Conservation (phyloP, 192 early-diverging fungal species). For the Podila minutissima region DNA sequence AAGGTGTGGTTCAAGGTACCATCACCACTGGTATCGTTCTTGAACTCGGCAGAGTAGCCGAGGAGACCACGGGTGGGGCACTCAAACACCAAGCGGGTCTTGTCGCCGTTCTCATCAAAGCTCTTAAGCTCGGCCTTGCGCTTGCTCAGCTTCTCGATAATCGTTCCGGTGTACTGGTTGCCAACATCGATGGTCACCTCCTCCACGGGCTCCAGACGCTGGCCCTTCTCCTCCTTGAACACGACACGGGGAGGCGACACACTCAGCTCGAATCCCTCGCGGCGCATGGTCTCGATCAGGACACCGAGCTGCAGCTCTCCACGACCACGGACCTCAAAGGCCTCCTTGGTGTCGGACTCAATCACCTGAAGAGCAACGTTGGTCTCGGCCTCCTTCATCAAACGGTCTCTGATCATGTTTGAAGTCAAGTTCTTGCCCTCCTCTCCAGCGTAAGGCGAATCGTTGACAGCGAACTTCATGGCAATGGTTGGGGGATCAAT, state of each 20-base stretch:
- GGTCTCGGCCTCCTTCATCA: slow-evolving; percentile 81
- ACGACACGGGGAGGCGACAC: slow-evolving; percentile 87
- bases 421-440: slow-evolving; percentile 83
- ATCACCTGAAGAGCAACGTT: slow-evolving; percentile 84
- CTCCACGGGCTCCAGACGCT: slow-evolving; percentile 82
- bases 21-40: slow-evolving; percentile 87
- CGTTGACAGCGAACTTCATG: slow-evolving; percentile 88
- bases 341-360: slow-evolving; percentile 70
- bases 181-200: slow-evolving; percentile 86
- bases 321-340: slow-evolving; percentile 86
- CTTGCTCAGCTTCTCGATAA: slow-evolving; percentile 87
- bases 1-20: slow-evolving; percentile 86
- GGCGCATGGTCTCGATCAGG: slow-evolving; percentile 89
- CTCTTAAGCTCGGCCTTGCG: slow-evolving; percentile 86
- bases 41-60: slow-evolving; percentile 88
- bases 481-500: slow-evolving; percentile 88
- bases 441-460: slow-evolving; percentile 84
- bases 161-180: slow-evolving; percentile 72
- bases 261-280: slow-evolving; percentile 88
- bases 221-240: slow-evolving; percentile 67
- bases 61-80: slow-evolving; percentile 85
- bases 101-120: slow-evolving; percentile 74
- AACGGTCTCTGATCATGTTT: slow-evolving; percentile 79
- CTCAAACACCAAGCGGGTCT: slow-evolving; percentile 81
- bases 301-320: slow-evolving; percentile 92